Conservation (phyloP, 768 basidiomycete species). For the Termitomyces sp. region DNA sequence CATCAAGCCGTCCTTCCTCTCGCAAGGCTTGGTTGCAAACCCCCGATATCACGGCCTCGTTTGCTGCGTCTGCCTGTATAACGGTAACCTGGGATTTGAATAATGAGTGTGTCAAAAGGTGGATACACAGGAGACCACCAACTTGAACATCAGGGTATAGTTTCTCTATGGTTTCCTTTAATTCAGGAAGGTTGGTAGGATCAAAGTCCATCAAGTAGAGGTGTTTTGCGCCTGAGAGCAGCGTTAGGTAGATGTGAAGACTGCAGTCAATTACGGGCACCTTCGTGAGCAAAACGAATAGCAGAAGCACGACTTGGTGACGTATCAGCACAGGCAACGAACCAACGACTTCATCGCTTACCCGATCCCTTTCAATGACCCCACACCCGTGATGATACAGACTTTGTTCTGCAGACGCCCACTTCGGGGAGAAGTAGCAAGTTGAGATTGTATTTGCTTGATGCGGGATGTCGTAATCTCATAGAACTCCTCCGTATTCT, state of each 20-base stretch:
- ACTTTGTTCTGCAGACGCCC: constrained; percentile 71
- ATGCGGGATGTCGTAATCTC: constrained; percentile 64
- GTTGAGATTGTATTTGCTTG: constrained; percentile 63
- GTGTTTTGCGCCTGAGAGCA: constrained; percentile 59
- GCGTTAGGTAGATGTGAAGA: neutral
- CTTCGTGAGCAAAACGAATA: constrained; percentile 77
- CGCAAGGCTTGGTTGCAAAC: constrained; percentile 69
- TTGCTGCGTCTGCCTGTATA: constrained; percentile 79
- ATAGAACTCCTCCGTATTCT: constrained; percentile 47
- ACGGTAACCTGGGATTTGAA: constrained; percentile 66
- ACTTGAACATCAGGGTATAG: constrained; percentile 82
- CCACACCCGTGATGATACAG: constrained; percentile 84
- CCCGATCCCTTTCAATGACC: constrained; percentile 88
- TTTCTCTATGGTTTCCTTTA: constrained; percentile 64
- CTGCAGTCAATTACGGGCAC: constrained; percentile 26
- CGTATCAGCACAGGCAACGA: neutral
- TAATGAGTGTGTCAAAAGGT: neutral
- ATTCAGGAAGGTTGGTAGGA: constrained; percentile 59
- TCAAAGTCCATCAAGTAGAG: constrained; percentile 76
- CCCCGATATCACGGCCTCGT: constrained; percentile 61
- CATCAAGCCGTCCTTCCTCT: constrained; percentile 85
- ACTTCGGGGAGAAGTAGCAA: constrained; percentile 48
- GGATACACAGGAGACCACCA: neutral
- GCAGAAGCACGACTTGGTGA: constrained; percentile 62
- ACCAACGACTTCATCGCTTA: constrained; percentile 29